Evolutionary conservation across 164 flowering plant genomes (phyloP).

Genomic region (Annona squamosa): DNA sequence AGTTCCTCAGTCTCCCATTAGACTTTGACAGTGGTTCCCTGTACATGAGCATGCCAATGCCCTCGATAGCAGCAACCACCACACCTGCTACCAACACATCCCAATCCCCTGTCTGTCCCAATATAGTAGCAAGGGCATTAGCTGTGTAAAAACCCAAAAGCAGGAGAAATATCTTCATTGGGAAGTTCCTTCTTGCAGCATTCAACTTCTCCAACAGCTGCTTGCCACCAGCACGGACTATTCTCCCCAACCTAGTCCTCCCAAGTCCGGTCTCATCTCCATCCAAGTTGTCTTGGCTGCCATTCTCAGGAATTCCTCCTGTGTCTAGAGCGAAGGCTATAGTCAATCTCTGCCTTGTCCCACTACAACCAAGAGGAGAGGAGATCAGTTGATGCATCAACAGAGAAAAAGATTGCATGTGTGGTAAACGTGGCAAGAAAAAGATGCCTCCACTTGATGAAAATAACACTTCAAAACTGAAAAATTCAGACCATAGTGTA

Average conservation of each 20-base stretch:
- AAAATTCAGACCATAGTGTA: neutral
- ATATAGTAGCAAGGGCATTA: constrained; percentile 88
- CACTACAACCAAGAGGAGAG: constrained; percentile 21
- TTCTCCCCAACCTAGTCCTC: constrained; percentile 72
- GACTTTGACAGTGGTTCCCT: constrained; percentile 38
- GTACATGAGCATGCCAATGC: constrained; percentile 87
- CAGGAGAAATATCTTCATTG: constrained; percentile 82
- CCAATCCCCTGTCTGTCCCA: constrained; percentile 98
- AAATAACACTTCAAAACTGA: neutral
- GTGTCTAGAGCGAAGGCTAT: constrained; percentile 62
- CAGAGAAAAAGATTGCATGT: constrained; percentile 2
- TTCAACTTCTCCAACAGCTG: constrained; percentile 70
- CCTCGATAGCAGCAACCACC: constrained; percentile 93
- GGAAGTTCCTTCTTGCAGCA: constrained; percentile 75
- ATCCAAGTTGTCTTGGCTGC: constrained; percentile 36
- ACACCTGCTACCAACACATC: constrained; percentile 94
- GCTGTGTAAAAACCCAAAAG: constrained; percentile 90
- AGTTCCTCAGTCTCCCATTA: constrained; percentile 45
- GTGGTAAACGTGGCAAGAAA: neutral
- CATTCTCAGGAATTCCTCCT: constrained; percentile 48
- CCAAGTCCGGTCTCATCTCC: constrained; percentile 43
- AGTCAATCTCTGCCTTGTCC: constrained; percentile 32
- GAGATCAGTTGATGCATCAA: neutral
- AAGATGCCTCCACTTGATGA: neutral
- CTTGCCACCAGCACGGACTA: constrained; percentile 67